Evolutionary conservation across 139 green algal genomes (phyloP).

Genomic region (Astrephomene gubernaculifera): DNA sequence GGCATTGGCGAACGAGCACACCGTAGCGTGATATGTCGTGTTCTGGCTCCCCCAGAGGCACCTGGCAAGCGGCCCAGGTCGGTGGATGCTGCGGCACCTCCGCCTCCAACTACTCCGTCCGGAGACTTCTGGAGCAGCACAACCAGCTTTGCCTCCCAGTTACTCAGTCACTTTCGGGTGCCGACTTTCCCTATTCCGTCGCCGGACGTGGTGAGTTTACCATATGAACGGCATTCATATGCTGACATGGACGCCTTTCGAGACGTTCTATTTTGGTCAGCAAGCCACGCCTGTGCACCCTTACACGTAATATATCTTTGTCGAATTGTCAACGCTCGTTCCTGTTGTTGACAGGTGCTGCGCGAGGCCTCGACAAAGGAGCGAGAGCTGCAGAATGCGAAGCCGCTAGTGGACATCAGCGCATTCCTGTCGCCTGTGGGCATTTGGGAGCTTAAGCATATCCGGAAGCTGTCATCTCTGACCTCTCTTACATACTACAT

Average conservation of each 20-base stretch:
- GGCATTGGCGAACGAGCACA: neutral
- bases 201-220: neutral
- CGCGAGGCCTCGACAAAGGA: constrained; percentile 40
- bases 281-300: neutral
- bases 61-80: constrained; percentile 18
- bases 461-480: constrained; percentile 67
- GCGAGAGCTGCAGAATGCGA: constrained; percentile 18
- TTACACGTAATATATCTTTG: neutral
- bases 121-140: neutral
- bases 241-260: constrained; percentile 13
- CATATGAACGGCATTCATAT: neutral
- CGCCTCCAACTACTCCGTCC: neutral
- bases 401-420: constrained; percentile 63
- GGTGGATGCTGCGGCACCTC: neutral
- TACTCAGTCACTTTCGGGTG: constrained; percentile 20
- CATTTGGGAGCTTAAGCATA: constrained; percentile 70
- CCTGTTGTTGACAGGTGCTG: constrained; percentile 8
- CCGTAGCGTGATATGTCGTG: neutral
- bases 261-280: neutral
- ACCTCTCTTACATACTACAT: constrained; percentile 50
- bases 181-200: neutral
- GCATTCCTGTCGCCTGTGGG: constrained; percentile 62
- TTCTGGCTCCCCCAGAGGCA: constrained; percentile 24
- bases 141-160: neutral
- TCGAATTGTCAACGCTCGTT: neutral